Base-by-base conservation (phyloP, 2,329 filamentous ascomycete species). In the Byssothecium circinans region DNA sequence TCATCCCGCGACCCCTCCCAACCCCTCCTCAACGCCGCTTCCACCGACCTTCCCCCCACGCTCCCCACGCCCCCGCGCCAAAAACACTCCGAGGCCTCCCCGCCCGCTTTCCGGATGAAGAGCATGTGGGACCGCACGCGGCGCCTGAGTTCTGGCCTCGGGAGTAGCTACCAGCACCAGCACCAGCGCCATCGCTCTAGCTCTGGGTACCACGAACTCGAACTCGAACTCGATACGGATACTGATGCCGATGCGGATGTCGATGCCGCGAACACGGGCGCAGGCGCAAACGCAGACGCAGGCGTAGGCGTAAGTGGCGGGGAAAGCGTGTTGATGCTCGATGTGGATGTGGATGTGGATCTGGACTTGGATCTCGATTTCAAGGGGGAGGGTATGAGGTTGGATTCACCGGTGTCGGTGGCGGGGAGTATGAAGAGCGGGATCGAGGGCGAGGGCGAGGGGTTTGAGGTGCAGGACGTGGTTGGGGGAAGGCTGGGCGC, bases 41-140 rank as follows among this genome's bases (percentile, higher is more conserved):
- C 61, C 15, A 49, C 49, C 25, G 53, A 59, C 19, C 50, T 66
- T 8, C 59, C 62, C n/a, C 41, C 43, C 20, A 50, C 22, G 6
- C 27, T 66, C 1, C 60, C 61, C n/a, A 64, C 56, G 2, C 55
- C 55, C 1, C 57, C 60, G 1, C 54, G 47, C 14, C 54, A 53
- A 17, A 49, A 42, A 14, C 59, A 62, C 39, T 45, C 52, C 27
- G 56, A 60, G 2, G 36, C 52, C 22, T 53, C 50, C 18, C 47
- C 61, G n/a, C 57, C 54, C 10, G 35, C 56, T 11, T 47, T 47
- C 8, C 54, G 58, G n/a, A 61, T 64, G 58, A 61, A 65, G 27
- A 56, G 50, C 36, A 56, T 65, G 53, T 58, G 57, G 56, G 45
- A 62, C 5, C 49, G 49, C n/a, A 51, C 51, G 5, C 51, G 49